Evolutionary conservation across 2,329 filamentous ascomycete species (phyloP), one percentile per base, ranked within the genome.

Genomic region (Westerdykella ornata): DNA sequence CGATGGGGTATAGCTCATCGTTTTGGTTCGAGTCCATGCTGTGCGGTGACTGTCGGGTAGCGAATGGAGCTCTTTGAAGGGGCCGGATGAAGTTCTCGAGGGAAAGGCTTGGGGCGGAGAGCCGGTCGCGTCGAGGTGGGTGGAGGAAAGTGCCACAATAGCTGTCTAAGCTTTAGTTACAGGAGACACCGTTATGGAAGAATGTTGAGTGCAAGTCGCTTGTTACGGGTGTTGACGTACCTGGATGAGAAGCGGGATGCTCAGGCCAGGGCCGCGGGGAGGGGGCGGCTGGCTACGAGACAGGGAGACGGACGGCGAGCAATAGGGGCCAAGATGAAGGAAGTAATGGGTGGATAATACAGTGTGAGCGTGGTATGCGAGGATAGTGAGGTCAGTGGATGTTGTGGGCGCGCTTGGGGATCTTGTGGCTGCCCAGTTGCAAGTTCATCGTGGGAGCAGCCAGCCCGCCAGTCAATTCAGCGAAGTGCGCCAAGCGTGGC

Each of bases 1-100:
- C 92, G 76, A 98, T 98, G 68, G 92, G 92, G 72, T 97, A 98
- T 64, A 98, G 88, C 82, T 97, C 94, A 74, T 98, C 92, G 70
- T 84, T 94, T 75, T 90, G 82, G 72, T 84, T 86, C 72, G 84
- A 84, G 74, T 96, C 88, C 90, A 97, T 97, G 52, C 38, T 62
- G 54, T 43, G 35, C 51, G 45, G 41, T 37, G 51, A 40, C 35
- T 42, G 45, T 46, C 49, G 48, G 48, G 51, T 48, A 45, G 48
- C 39, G 43, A 48, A 44, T 17, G 38, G 37, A 43, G 34, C 43
- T 47, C 31, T 48, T 44, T 43, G 50, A 47, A 26, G 22, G 22
- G 49, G 54, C 47, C 48, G 48, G 47, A 39, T 47, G 46, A 39
- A 37, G 47, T 51, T 52, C 52, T 44, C 49, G 44, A 48, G 35